phyloP scores from a whole-genome alignment of 208 protist species.

The Wallacemonas sp. region DNA sequence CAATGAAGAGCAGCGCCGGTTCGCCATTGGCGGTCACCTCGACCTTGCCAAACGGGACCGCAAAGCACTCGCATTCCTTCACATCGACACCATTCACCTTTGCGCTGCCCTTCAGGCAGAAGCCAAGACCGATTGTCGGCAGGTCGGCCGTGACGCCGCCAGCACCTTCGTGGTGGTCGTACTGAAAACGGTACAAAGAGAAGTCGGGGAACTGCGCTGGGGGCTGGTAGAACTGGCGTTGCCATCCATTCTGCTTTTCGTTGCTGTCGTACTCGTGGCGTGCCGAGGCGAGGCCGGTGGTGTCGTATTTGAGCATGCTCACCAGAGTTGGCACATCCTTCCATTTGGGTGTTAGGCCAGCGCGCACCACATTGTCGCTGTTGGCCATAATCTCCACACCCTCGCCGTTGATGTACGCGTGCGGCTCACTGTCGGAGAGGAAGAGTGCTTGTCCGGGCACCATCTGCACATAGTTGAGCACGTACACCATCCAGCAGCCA shows the following conservation, averaged over 20 bases:
- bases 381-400: constrained; percentile 97
- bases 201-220: constrained; percentile 81
- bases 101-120: constrained; percentile 69
- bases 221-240: constrained; percentile 85
- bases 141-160: constrained; percentile 40
- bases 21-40: constrained; percentile 47
- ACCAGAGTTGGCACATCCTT: constrained; percentile 94
- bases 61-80: constrained; percentile 69
- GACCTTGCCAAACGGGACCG: constrained; percentile 70
- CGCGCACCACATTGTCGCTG: constrained; percentile 97
- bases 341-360: constrained; percentile 97
- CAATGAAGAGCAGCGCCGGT: constrained; percentile 74
- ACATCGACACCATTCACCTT: constrained; percentile 71
- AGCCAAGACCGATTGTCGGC: constrained; percentile 85
- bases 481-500: constrained; percentile 97
- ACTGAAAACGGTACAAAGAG: constrained; percentile 74
- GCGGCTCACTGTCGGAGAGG: constrained; percentile 95
- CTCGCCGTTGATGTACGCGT: constrained; percentile 97
- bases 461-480: constrained; percentile 96
- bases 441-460: constrained; percentile 95
- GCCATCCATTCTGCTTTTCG: constrained; percentile 41
- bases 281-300: constrained; percentile 55
- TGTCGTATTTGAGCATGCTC: constrained; percentile 91
- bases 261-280: constrained; percentile 35
- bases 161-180: constrained; percentile 33